Evolutionary conservation across 108 stramenopile genomes (phyloP), one percentile per base, ranked within the genome.

Genomic region (Cyclotella atomus): DNA sequence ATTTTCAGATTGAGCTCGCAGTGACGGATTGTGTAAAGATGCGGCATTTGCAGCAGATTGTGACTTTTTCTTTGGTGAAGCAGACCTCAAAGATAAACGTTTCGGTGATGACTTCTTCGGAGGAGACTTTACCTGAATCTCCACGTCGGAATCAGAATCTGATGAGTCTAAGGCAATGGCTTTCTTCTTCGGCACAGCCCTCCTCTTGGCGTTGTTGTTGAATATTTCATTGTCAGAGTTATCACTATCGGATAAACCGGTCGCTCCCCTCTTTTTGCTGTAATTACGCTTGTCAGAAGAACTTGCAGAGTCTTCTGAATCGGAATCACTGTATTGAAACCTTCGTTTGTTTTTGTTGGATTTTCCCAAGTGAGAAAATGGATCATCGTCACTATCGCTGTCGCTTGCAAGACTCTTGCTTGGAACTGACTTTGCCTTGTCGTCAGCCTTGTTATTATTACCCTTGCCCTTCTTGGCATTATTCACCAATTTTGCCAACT

Each of bases 141-240:
- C 29, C 10, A 56, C 5, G 28, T 56, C 55, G 25, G 16, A 20
- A 21, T 17, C 16, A 32, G 60, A 24, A 23, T 24, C 21, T 3
- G 36, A 41, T 6, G 16, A 38, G 20, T 61, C 21, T 29, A 15
- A 12, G 2, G 4, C 15, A 19, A 15, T 29, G n/a, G 30, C 28
- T 12, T 17, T 30, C 56, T 9, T 30, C 29, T 0, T 23, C 23
- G 21, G 34, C 28, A 30, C 32, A 10, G 5, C 36, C 14, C 20
- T 34, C 27, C 9, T 59, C 32, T 30, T 35, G 16, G 50, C 19
- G 15, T n/a, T 69, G 3, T 0, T 28, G 5, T 46, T 33, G 47
- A 70, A 59, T 12, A 30, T 47, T 32, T 21, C 10, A 59, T 70
- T 49, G 36, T 70, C 69, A 2, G 70, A 71, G 52, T 61, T 71